Conservation (phyloP, 805 yeast species). For the Jamesozyma jinghongensis region DNA sequence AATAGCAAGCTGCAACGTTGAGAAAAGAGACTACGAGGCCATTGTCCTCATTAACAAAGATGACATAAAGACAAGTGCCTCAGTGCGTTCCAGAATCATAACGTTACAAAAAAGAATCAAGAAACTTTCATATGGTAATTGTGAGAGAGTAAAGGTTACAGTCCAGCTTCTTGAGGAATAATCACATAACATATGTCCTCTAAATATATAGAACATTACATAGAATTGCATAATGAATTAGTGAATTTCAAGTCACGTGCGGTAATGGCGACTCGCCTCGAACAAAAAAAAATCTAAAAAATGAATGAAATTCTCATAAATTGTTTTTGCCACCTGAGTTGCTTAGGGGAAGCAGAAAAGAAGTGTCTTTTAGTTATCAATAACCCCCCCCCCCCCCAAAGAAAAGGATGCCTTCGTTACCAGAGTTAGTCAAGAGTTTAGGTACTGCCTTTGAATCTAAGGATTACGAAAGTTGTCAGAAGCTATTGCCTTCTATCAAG, state of each 20-base stretch:
- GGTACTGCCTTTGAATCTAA: constrained; percentile 53
- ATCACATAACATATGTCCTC: no score
- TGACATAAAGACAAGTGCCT: constrained; percentile 49
- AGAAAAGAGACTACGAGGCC: constrained; percentile 28
- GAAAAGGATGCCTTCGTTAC: constrained; percentile 41
- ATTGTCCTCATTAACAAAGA: constrained; percentile 40
- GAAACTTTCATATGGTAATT: constrained; percentile 42
- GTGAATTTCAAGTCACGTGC: no score
- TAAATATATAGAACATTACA: no score
- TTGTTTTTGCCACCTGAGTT: no score
- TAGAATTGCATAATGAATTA: no score
- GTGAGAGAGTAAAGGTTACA: constrained; percentile 43
- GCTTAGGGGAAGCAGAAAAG: no score
- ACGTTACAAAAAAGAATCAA: constrained; percentile 52
- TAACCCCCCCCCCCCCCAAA: no score
- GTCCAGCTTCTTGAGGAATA: constrained; percentile 34
- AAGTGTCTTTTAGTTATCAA: no score
- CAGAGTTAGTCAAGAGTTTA: constrained; percentile 60
- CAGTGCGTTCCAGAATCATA: constrained; percentile 49
- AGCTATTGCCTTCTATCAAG: constrained; percentile 61
- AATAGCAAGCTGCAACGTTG: no score
- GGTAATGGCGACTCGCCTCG: no score
- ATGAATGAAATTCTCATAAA: no score
- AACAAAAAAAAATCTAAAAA: no score
- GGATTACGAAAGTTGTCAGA: constrained; percentile 52